Evolutionary conservation across 345 rosid genomes (phyloP).

Genomic region (Populus deltoides): DNA sequence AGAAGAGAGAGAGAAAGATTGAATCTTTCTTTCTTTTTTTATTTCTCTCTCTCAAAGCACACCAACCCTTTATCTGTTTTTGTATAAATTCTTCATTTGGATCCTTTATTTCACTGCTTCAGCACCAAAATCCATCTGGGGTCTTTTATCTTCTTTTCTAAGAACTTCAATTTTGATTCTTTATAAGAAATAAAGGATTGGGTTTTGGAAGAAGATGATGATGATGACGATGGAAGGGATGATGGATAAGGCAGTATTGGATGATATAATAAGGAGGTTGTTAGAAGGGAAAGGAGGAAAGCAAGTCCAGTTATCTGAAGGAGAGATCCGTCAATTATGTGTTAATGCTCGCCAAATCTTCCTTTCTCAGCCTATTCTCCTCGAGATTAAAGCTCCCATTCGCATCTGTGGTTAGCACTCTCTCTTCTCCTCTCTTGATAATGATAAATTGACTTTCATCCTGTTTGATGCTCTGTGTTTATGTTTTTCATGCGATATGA

Average conservation of each 20-base stretch:
- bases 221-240: slow-evolving; percentile 43
- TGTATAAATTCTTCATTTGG: not conserved
- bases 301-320: slow-evolving; percentile 94
- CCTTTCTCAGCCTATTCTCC: slow-evolving; percentile 80
- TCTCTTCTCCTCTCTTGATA: slow-evolving; percentile 2
- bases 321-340: slow-evolving; percentile 98
- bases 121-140: not conserved
- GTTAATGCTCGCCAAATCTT: slow-evolving; percentile 91
- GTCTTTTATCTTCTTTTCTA: not conserved
- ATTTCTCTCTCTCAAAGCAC: too few species aligned
- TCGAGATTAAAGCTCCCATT: slow-evolving; percentile 78
- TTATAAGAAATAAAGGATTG: not conserved
- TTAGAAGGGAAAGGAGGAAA: slow-evolving; percentile 89
- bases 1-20: not conserved
- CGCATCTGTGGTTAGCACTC: slow-evolving; percentile 73
- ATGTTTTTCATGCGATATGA: not conserved
- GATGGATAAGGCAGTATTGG: slow-evolving; percentile 78
- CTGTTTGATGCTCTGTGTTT: not conserved
- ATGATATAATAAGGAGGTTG: slow-evolving; percentile 88
- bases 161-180: not conserved
- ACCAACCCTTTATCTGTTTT: slow-evolving; percentile 3
- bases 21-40: not conserved
- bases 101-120: not conserved
- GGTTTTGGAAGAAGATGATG: slow-evolving; percentile 24
- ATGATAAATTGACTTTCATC: not conserved